These are phyloP conservation scores for Chaetomium tenue DNA, from an alignment of 495 filamentous ascomycete genomes.

Conservation along the genomic window DNA sequence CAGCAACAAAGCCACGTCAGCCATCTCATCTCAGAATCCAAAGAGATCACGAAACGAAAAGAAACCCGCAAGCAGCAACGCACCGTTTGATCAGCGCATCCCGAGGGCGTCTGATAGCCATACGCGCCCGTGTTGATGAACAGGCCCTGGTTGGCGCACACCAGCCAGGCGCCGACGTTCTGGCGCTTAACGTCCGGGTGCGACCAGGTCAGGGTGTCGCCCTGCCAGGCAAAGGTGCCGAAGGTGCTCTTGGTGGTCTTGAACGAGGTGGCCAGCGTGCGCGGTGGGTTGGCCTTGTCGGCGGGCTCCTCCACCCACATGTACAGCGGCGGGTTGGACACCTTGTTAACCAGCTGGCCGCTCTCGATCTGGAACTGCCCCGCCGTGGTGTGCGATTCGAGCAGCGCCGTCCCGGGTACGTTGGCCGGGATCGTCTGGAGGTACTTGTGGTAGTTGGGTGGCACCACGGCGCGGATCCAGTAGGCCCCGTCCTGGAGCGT, in stretches of 20 bases:
- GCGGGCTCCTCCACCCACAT: slow-evolving; percentile 51
- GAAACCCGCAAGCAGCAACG: slow-evolving; percentile 21
- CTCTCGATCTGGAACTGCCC: slow-evolving; percentile 59
- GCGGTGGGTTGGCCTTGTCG: slow-evolving; percentile 44
- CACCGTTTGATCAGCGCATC: slow-evolving; percentile 60
- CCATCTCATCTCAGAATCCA: not conserved
- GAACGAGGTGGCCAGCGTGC: slow-evolving; percentile 52
- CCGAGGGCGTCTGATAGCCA: slow-evolving; percentile 54
- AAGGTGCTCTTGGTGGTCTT: slow-evolving; percentile 53
- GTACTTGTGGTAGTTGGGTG: slow-evolving; percentile 64
- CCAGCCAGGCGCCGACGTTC: slow-evolving; percentile 58
- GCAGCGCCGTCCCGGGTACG: slow-evolving; percentile 48
- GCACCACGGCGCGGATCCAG: slow-evolving; percentile 60
- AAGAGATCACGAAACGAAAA: not conserved
- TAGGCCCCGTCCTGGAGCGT: slow-evolving; percentile 53
- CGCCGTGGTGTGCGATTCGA: slow-evolving; percentile 54
- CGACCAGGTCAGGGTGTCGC: slow-evolving; percentile 57
- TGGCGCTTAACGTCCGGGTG: slow-evolving; percentile 49
- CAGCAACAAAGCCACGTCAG: not conserved
- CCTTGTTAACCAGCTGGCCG: slow-evolving; percentile 58
- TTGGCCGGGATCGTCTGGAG: slow-evolving; percentile 56
- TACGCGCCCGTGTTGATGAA: slow-evolving; percentile 63
- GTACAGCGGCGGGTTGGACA: slow-evolving; percentile 43
- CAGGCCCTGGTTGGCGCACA: slow-evolving; percentile 52
- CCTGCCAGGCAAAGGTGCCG: slow-evolving; percentile 57